Conservation (phyloP, 2,329 filamentous ascomycete species). For the Phaeoacremonium minimum region DNA sequence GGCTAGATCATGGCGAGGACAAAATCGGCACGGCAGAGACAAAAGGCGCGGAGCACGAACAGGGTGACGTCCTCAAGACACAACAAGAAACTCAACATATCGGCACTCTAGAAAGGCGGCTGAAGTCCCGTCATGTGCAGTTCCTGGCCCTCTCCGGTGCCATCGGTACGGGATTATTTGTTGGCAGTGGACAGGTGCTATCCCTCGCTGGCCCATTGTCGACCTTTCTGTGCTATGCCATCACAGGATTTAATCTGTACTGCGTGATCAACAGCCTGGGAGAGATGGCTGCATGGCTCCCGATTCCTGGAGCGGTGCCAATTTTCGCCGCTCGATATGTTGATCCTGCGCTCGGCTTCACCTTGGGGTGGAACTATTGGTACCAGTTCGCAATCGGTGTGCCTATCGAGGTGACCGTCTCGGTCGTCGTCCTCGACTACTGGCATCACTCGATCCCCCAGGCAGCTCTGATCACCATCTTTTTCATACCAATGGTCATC, state of each 20-base stretch:
- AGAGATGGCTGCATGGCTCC: slow-evolving; percentile 75
- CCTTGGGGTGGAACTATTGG: slow-evolving; percentile 48
- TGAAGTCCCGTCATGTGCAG: slow-evolving; percentile 11
- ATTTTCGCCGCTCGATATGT: slow-evolving; percentile 72
- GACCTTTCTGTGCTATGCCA: slow-evolving; percentile 32
- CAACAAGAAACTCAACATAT: no score
- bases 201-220: slow-evolving; percentile 34
- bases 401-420: slow-evolving; percentile 38
- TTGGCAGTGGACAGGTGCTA: slow-evolving; percentile 49
- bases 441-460: slow-evolving; percentile 7
- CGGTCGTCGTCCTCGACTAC: slow-evolving; percentile 37
- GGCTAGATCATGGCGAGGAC: no score
- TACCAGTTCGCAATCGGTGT: slow-evolving; percentile 40
- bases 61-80: no score
- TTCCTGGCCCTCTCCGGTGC: slow-evolving; percentile 10
- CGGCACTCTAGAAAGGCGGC: no score
- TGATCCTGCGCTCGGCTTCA: slow-evolving; percentile 54
- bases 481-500: slow-evolving; percentile 11
- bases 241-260: slow-evolving; percentile 39
- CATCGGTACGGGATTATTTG: slow-evolving; percentile 68
- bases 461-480: slow-evolving; percentile 10
- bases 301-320: slow-evolving; percentile 68
- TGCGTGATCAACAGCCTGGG: slow-evolving; percentile 62
- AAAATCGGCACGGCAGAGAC: no score
- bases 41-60: no score